These are phyloP conservation scores for Geotrichum ghanense DNA, from an alignment of 805 yeast genomes.

Conservation along the genomic window DNA sequence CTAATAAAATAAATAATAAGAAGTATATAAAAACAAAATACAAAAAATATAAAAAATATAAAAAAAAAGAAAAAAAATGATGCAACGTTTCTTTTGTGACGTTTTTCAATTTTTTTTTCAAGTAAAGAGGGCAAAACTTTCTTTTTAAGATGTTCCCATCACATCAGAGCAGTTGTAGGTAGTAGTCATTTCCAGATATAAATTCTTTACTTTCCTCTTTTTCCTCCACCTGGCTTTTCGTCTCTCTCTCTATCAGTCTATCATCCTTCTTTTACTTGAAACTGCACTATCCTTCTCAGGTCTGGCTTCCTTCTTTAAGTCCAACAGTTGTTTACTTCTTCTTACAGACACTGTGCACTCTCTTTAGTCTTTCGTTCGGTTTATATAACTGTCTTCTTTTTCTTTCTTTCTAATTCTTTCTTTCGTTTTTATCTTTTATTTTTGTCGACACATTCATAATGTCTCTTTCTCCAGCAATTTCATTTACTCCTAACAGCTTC, in stretches of 20 bases:
- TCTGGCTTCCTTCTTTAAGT: background rate
- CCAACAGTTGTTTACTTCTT: background rate
- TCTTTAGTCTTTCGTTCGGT: background rate
- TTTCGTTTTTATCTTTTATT: too few species aligned
- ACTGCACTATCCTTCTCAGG: background rate
- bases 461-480: slow-evolving; percentile 2
- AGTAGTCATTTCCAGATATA: too few species aligned
- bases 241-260: background rate
- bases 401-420: background rate
- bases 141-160: too few species aligned
- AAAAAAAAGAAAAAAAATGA: too few species aligned
- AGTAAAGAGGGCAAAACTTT: too few species aligned
- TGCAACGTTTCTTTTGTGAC: too few species aligned
- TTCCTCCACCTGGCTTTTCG: background rate
- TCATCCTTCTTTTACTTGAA: background rate
- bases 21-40: too few species aligned
- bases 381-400: background rate
- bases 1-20: too few species aligned
- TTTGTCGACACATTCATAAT: background rate
- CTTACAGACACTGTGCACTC: background rate
- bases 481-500: background rate
- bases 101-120: too few species aligned
- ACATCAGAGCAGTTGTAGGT: too few species aligned
- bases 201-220: background rate
- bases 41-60: too few species aligned